Percentiles rank a stretch among this genome's conserved stretches.
Conservation (phyloP, 768 basidiomycete genomes). For the Amyloporia xantha region DNA sequence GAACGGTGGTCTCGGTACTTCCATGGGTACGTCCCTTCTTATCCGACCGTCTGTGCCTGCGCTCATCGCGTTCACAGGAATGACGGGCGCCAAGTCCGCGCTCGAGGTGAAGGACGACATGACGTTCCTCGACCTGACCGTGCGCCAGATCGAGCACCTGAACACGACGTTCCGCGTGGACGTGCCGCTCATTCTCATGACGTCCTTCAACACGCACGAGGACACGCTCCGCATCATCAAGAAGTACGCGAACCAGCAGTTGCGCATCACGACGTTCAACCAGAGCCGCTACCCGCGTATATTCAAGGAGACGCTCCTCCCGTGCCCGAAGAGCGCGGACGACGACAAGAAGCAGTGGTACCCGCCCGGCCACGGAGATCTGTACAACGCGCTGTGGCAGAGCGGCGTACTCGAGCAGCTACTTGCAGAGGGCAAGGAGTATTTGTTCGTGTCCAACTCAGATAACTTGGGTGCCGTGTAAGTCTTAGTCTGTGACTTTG, state of each 20-base stretch:
- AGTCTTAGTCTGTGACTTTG: too few species aligned
- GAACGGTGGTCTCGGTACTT: constrained; percentile 70
- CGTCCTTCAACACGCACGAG: constrained; percentile 77
- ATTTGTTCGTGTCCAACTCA: constrained; percentile 74
- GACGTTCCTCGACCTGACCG: constrained; percentile 62
- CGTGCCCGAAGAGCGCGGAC: constrained; percentile 48
- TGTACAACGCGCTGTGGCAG: constrained; percentile 66
- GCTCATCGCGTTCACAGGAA: constrained; percentile 31
- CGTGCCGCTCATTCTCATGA: constrained; percentile 78
- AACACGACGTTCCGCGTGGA: constrained; percentile 55
- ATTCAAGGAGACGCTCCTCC: constrained; percentile 60
- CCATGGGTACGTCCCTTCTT: constrained; percentile 43
- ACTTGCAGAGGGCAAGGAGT: constrained; percentile 65
- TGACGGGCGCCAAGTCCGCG: constrained; percentile 61
- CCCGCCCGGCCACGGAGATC: constrained; percentile 71
- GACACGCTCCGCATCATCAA: constrained; percentile 74
- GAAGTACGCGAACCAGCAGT: constrained; percentile 75
- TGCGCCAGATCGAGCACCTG: constrained; percentile 64
- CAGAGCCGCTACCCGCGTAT: constrained; percentile 73
- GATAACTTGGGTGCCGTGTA: constrained; percentile 68
- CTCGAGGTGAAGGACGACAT: constrained; percentile 72
- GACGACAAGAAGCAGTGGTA: constrained; percentile 71
- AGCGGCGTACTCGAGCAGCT: constrained; percentile 71
- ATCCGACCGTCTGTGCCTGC: too few species aligned
- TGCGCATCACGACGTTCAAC: constrained; percentile 65